Evolutionary conservation across 495 filamentous ascomycete genomes (phyloP).

Genomic region (Penicillium ochrochloron): DNA sequence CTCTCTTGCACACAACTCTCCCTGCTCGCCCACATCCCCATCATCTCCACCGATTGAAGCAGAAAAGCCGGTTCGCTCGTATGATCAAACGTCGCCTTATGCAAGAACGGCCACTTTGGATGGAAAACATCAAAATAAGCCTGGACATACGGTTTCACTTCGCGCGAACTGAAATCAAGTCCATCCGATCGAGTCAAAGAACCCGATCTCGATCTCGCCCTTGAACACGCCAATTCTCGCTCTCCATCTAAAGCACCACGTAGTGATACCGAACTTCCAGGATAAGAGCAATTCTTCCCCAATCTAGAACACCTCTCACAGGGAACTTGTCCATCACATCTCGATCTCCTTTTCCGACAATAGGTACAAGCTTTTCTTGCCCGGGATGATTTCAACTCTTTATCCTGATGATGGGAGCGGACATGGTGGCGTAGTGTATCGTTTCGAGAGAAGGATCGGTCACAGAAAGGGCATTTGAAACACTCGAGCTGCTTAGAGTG

Average conservation of each 20-base stretch:
- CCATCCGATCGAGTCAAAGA: not conserved
- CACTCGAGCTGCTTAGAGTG: conserved; percentile 1
- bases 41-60: conserved; percentile 12
- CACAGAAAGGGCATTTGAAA: conserved; percentile 12
- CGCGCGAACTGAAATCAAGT: not conserved
- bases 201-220: too few species aligned
- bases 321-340: conserved; percentile 15
- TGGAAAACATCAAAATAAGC: conserved; percentile 28
- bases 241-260: not conserved
- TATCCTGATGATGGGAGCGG: conserved; percentile 4
- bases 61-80: conserved; percentile 16
- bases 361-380: conserved; percentile 12
- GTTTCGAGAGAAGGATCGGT: conserved; percentile 9
- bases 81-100: conserved; percentile 28
- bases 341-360: conserved; percentile 18
- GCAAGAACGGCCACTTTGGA: conserved; percentile 20
- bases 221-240: not conserved
- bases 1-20: not conserved
- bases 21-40: conserved; percentile 11
- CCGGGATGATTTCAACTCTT: conserved; percentile 2
- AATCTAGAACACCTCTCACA: conserved; percentile 12
- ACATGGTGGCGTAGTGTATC: conserved; percentile 7
- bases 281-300: conserved; percentile 4
- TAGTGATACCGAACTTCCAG: not conserved
- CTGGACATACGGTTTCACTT: conserved; percentile 4